Conservation (phyloP, 1,284 basidiomycete genomes). For the Somion occarium region DNA sequence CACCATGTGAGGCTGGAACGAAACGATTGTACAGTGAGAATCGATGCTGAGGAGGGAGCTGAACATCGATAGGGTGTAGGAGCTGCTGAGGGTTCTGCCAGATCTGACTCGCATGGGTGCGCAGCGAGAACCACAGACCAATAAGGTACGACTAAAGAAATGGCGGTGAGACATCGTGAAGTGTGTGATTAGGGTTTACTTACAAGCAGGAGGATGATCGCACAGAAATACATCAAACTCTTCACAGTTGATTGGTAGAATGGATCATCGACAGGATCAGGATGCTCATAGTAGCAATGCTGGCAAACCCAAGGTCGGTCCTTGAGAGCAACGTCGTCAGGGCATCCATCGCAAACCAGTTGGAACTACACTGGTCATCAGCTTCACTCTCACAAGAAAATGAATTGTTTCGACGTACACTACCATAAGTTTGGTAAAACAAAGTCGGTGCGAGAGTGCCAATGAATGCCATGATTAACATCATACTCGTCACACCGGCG, state of each 20-base stretch:
- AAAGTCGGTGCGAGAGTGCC: slow-evolving; percentile 93
- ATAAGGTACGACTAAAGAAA: slow-evolving; percentile 84
- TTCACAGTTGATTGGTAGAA: slow-evolving; percentile 98
- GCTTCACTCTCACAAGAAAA: slow-evolving; percentile 10
- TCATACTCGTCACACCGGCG: slow-evolving; percentile 97
- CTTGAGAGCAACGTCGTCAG: slow-evolving; percentile 33
- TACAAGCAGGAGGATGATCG: slow-evolving; percentile 84
- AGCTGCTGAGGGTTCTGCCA: slow-evolving; percentile 97
- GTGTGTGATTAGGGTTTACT: slow-evolving; percentile 29
- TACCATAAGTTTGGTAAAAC: slow-evolving; percentile 99
- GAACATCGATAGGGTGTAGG: slow-evolving; percentile 63
- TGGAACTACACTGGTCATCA: slow-evolving; percentile 62
- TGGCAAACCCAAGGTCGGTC: slow-evolving; percentile 79
- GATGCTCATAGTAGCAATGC: slow-evolving; percentile 94
- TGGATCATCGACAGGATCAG: slow-evolving; percentile 88
- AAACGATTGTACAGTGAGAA: slow-evolving; percentile 73
- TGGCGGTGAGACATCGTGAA: background rate
- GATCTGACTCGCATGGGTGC: slow-evolving; percentile 97
- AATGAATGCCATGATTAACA: slow-evolving; percentile 99
- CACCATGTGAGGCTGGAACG: slow-evolving; percentile 29
- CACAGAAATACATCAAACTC: slow-evolving; percentile 92
- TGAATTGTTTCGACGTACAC: slow-evolving; percentile 68
- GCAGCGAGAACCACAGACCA: slow-evolving; percentile 97
- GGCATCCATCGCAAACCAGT: slow-evolving; percentile 90
- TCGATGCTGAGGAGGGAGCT: slow-evolving; percentile 47